A percentile compares a stretch with the other conserved stretches of the same genome.
phyloP scores from a whole-genome alignment of 257 asterid species.

The Solanum tarapatanum region DNA sequence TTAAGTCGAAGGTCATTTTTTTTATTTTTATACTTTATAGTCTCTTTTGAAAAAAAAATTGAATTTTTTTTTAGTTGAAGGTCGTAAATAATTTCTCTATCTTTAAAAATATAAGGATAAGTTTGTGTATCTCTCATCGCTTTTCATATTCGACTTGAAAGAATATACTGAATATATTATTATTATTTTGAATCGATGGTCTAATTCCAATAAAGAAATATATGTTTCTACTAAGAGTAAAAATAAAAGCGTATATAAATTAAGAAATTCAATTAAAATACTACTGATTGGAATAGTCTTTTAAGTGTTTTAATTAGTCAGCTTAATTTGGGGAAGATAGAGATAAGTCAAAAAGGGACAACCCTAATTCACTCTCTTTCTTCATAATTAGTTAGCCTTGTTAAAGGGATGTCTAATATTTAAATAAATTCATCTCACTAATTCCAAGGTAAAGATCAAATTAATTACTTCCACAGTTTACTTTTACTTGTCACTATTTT shows the following conservation, averaged over 20 bases:
- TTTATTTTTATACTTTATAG: no score
- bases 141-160: no score
- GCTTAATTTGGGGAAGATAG: constrained; percentile 26
- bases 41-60: no score
- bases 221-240: background rate
- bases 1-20: background rate
- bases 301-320: background rate
- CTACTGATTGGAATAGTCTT: background rate
- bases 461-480: background rate
- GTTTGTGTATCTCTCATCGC: background rate
- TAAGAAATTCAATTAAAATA: background rate
- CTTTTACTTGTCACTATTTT: no score
- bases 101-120: no score
- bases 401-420: constrained; percentile 23
- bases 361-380: constrained; percentile 6
- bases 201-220: constrained; percentile 1
- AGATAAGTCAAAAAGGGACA: constrained; percentile 25
- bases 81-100: no score
- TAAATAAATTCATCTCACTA: constrained; percentile 15
- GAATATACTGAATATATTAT: no score
- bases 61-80: no score
- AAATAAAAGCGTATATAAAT: background rate
- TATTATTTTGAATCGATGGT: background rate
- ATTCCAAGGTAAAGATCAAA: constrained; percentile 4
- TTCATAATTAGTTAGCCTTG: constrained; percentile 22